Evolutionary conservation across 2,329 filamentous ascomycete species (phyloP).

Genomic region (Trichoderma sp.): DNA sequence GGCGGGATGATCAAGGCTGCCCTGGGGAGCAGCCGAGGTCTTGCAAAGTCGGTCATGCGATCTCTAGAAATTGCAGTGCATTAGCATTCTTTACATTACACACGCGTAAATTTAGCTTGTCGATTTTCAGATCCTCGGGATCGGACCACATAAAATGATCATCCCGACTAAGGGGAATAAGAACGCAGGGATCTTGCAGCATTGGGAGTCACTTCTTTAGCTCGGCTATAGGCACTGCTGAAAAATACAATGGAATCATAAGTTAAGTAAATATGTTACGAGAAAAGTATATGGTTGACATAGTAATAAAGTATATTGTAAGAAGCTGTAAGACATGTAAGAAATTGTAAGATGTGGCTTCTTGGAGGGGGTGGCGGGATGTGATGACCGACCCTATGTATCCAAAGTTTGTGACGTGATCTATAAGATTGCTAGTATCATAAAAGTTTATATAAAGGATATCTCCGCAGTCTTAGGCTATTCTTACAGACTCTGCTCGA

Average conservation of each 20-base stretch:
- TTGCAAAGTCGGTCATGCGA: background rate
- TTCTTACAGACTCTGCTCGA: background rate
- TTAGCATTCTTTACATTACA: background rate
- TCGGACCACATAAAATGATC: background rate
- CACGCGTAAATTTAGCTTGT: background rate
- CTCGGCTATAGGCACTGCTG: background rate
- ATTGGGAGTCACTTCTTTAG: background rate
- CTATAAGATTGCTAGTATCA: background rate
- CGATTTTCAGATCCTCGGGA: conserved; percentile 2
- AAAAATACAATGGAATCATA: background rate
- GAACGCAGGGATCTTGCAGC: background rate
- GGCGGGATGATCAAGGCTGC: background rate
- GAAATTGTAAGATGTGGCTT: background rate
- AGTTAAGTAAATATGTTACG: background rate
- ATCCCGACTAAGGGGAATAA: background rate
- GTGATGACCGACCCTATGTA: background rate
- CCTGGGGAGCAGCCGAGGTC: background rate
- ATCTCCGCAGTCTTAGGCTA: background rate
- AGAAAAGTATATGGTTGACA: background rate
- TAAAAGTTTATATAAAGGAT: background rate
- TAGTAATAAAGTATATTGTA: background rate
- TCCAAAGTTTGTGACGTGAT: background rate
- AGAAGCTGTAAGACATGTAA: background rate
- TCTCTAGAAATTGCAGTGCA: background rate
- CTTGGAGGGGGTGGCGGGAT: background rate